Conservation (phyloP, 2,329 filamentous ascomycete genomes). For the Colletotrichum orchidophilum region DNA sequence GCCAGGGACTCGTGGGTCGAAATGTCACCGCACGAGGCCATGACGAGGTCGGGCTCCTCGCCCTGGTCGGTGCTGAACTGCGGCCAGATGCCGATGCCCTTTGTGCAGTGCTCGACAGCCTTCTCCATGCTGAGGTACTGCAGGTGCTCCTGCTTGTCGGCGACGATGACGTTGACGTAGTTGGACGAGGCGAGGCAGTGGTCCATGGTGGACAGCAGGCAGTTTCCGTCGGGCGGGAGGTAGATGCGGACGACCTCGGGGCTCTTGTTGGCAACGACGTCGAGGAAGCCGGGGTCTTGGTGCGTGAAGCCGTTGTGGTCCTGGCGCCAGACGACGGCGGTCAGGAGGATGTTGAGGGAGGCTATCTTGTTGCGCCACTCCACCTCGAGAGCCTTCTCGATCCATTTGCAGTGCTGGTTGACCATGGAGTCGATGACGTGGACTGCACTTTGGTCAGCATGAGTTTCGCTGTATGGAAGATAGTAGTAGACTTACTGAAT, state of each 20-base stretch:
- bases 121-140: conserved; percentile 80
- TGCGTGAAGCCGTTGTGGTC: conserved; percentile 88
- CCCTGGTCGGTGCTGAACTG: conserved; percentile 78
- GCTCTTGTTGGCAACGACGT: conserved; percentile 82
- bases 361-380: conserved; percentile 79
- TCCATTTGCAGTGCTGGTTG: conserved; percentile 84
- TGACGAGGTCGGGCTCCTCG: conserved; percentile 76
- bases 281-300: conserved; percentile 83
- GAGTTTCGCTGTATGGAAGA: background rate
- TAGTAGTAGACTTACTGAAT: conserved; percentile 56
- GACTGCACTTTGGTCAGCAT: conserved; percentile 44
- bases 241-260: conserved; percentile 85
- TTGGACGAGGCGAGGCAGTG: conserved; percentile 79
- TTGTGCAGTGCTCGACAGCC: conserved; percentile 79
- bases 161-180: conserved; percentile 84
- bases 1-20: conserved; percentile 79
- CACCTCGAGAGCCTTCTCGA: conserved; percentile 83
- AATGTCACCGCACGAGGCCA: conserved; percentile 80
- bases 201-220: conserved; percentile 77
- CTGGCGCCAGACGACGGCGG: conserved; percentile 82
- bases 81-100: conserved; percentile 81
- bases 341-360: conserved; percentile 82
- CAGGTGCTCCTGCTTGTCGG: conserved; percentile 82
- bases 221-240: conserved; percentile 82
- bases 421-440: conserved; percentile 89